phyloP scores from a whole-genome alignment of 306 rosid species.

The Medicago lupulina region DNA sequence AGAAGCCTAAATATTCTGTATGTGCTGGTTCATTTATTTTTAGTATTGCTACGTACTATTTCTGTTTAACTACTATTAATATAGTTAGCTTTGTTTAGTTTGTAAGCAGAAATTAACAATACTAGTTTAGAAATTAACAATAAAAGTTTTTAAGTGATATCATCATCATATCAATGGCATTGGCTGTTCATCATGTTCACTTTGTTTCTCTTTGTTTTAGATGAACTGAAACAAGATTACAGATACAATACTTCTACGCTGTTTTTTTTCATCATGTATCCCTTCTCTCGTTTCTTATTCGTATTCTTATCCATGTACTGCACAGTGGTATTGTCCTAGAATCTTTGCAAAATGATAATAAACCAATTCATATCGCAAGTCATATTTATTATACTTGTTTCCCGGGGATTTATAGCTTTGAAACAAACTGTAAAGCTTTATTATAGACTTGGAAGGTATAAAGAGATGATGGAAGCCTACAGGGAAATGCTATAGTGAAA shows the following conservation, averaged over 20 bases:
- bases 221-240: conserved; percentile 25
- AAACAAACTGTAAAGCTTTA: conserved; percentile 94
- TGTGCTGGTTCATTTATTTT: too few species aligned
- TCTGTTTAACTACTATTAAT: too few species aligned
- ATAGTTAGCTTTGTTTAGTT: too few species aligned
- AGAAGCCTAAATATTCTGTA: too few species aligned
- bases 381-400: conserved; percentile 35
- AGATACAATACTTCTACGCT: conserved; percentile 10
- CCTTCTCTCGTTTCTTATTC: conserved; percentile 12
- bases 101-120: too few species aligned
- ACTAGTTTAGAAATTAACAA: too few species aligned
- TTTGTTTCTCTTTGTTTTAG: conserved; percentile 21
- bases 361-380: not conserved
- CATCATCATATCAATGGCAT: too few species aligned
- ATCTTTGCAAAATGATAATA: conserved; percentile 10
- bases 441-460: conserved; percentile 85
- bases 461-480: conserved; percentile 93
- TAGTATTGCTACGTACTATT: too few species aligned
- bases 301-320: not conserved
- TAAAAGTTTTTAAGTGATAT: too few species aligned
- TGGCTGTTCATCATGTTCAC: too few species aligned
- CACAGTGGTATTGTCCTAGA: conserved; percentile 27
- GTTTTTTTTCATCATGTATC: conserved; percentile 11
- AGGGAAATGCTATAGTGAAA: conserved; percentile 95
- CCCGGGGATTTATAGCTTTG: conserved; percentile 94